Evolutionary conservation across 768 basidiomycete genomes (phyloP), one percentile per base, ranked within the genome.

Genomic region (Auricularia sp.): DNA sequence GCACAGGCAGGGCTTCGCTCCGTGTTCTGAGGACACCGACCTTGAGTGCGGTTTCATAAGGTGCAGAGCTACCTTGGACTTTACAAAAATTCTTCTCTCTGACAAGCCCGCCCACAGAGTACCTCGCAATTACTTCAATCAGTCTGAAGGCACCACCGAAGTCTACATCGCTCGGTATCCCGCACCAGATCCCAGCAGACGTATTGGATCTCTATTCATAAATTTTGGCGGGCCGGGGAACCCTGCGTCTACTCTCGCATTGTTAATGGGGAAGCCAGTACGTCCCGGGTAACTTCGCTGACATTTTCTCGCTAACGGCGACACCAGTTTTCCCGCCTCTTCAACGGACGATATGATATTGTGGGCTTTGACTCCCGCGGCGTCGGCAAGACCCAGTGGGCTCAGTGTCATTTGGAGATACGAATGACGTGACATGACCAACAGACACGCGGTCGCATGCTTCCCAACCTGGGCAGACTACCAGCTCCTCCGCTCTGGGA

Each of bases 391-490:
- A 59, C 56, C 7, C 24, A 33, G 56, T 42, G 13, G 0, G 39
- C 13, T 51, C 47, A 51, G 10, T 6, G 47, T 18, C 47, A 18
- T 51, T 21, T 21, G 6, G 21, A 6, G 14, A 11, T 21, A 18
- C 16, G 47, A 21, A 51, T 36, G 37, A 7, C 7, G 3, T 35
- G 44, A 36, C 44, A 35, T 62, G 24, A 10, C 42, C 16, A 3
- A 1, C 45, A 67, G 67, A 63, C 67, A 67, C 10, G n/a, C 34
- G 13, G 65, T 64, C n/a, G 21, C 33, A 0, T 69, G 68, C 54
- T 67, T 67, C 56, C 18, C 54, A n/a, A 16, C 67, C 18, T 24
- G 29, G 4, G 37, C 34, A 62, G 47, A 65, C 35, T 5, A 39
- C n/a, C 18, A 42, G 18, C 58, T 64, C 6, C 65, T 69, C 39